phyloP scores from a whole-genome alignment of 1,139 yeast species.

The Suhomyces terraborum region DNA sequence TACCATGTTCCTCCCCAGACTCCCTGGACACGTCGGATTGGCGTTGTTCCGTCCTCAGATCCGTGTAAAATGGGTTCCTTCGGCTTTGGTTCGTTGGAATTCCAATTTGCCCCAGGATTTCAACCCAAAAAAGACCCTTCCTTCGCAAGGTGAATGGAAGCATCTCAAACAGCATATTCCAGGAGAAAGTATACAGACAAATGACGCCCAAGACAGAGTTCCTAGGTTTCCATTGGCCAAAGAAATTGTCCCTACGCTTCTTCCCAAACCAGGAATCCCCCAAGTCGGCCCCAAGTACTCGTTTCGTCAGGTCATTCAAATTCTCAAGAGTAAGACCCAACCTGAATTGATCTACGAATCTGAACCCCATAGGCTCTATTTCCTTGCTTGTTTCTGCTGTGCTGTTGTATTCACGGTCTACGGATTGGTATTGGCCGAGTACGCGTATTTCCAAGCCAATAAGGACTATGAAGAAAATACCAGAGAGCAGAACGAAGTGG shows the following conservation, averaged over 20 bases:
- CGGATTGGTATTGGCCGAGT: conserved; percentile 61
- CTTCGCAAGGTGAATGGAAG: conserved; percentile 47
- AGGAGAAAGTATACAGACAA: conserved; percentile 56
- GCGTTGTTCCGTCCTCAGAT: neutral
- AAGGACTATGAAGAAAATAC: conserved; percentile 62
- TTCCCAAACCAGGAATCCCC: conserved; percentile 77
- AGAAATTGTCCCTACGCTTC: conserved; percentile 65
- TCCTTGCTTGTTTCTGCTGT: conserved; percentile 66
- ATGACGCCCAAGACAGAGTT: conserved; percentile 49
- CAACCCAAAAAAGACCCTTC: conserved; percentile 32
- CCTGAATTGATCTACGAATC: conserved; percentile 83
- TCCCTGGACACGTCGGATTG: conserved; percentile 2
- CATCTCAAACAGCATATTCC: conserved; percentile 56
- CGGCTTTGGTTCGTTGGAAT: conserved; percentile 21
- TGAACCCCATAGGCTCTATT: conserved; percentile 79
- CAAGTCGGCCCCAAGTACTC: conserved; percentile 59
- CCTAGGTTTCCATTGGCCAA: conserved; percentile 69
- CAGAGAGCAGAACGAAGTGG: conserved; percentile 37
- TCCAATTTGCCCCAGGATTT: conserved; percentile 33
- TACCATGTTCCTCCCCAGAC: neutral
- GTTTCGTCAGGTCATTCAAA: conserved; percentile 63
- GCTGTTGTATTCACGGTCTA: conserved; percentile 70
- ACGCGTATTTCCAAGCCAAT: conserved; percentile 58
- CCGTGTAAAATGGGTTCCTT: neutral
- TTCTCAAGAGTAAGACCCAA: conserved; percentile 54